Evolutionary conservation across 306 rosid species (phyloP), one percentile per base, ranked within the genome.

Genomic region (Prosopis cineraria): DNA sequence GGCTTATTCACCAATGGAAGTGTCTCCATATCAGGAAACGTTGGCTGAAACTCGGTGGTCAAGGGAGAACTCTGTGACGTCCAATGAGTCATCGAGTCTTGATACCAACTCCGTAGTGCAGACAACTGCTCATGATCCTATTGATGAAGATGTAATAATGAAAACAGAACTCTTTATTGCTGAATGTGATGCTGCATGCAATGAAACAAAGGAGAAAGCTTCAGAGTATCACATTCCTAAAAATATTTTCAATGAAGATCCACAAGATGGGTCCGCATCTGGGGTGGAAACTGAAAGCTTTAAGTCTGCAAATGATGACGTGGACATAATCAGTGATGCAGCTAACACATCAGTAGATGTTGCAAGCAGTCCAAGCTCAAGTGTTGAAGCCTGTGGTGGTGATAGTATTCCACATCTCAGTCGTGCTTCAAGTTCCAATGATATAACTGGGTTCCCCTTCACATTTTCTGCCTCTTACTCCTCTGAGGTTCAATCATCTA

Each of bases 201-300:
- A 45, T 74, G 88, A 72, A 68, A 75, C 85, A 41, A 82, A 85
- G 67, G 82, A 41, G 10, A 85, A 52, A 64, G 75, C 34, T 39
- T 76, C 79, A 40, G 90, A 83, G 39, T 36, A 34, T 56, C 76
- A 7, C 63, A 45, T 74, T 14, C 50, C 62, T 84, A 79, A 72
- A 70, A 72, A 59, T 80, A 63, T 72, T 80, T 68, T 78, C 70
- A 82, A 80, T 75, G 89, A 85, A 74, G 88, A 80, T 68, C 62
- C 68, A 20, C 70, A 67, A 43, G 91, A 88, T 40, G 95, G 85
- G 58, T 89, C 89, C 58, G 67, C 86, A 84, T 89, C 92, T 48
- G 93, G 75, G 86, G 87, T 82, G 58, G 97, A 91, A 85, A 93
- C 93, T 27, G 94, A 91, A 83, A 93, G 97, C 94, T 93, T 91